Evolutionary conservation across 306 rosid species (phyloP).

Genomic region (Quercus ilex): DNA sequence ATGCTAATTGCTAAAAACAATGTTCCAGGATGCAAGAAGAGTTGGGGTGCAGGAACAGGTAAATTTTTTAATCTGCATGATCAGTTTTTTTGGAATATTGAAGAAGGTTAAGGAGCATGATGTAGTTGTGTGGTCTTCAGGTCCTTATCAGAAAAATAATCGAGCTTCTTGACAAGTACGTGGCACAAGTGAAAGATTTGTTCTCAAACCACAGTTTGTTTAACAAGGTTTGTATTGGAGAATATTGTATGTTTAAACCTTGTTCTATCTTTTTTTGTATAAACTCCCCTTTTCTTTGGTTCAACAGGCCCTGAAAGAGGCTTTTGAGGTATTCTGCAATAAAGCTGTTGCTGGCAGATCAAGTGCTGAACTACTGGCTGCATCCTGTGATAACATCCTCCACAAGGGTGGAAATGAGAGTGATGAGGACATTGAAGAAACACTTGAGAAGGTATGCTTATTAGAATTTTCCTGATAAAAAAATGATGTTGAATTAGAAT

Average conservation of each 20-base stretch:
- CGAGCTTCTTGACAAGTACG: constrained; percentile 74
- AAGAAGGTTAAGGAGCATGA: constrained; percentile 4
- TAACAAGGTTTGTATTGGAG: constrained; percentile 66
- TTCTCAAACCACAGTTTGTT: constrained; percentile 61
- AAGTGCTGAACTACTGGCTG: constrained; percentile 75
- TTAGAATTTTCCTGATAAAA: no score
- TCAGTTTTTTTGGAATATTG: neutral
- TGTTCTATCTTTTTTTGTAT: neutral
- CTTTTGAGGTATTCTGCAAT: constrained; percentile 78
- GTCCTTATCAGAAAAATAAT: constrained; percentile 67
- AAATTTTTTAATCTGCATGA: neutral
- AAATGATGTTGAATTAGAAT: no score
- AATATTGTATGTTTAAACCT: neutral
- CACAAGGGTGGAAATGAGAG: constrained; percentile 86
- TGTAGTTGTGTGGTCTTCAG: constrained; percentile 38
- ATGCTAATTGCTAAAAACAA: constrained; percentile 18
- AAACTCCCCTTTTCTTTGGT: neutral
- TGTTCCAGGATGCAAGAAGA: constrained; percentile 41
- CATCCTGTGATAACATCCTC: constrained; percentile 75
- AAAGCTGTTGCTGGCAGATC: constrained; percentile 72
- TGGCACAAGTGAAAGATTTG: constrained; percentile 60
- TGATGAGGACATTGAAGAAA: constrained; percentile 76
- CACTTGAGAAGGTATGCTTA: constrained; percentile 69
- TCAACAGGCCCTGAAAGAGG: constrained; percentile 73
- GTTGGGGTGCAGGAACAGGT: constrained; percentile 67